Conservation (phyloP, 345 rosid genomes). For the Populus nigra region DNA sequence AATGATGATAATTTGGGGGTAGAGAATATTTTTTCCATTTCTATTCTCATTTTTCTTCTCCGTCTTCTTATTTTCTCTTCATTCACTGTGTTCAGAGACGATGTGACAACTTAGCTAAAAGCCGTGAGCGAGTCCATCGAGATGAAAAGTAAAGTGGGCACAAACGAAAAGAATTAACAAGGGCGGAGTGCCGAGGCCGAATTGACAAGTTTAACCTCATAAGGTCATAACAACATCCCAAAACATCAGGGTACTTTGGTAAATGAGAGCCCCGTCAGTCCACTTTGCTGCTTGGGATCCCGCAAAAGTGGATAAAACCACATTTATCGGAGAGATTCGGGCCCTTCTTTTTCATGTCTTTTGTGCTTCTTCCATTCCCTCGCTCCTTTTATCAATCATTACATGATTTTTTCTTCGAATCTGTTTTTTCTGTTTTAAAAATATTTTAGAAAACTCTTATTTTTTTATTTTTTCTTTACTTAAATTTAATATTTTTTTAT, state of each 20-base stretch:
- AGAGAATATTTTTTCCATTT: too few species aligned
- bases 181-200: neutral
- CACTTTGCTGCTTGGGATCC: slow-evolving; percentile 7
- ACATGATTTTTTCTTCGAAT: too few species aligned
- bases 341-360: slow-evolving; percentile 1
- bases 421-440: too few species aligned
- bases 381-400: too few species aligned
- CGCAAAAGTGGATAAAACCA: slow-evolving; percentile 18
- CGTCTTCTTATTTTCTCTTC: neutral
- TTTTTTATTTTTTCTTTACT: too few species aligned
- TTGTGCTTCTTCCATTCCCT: neutral
- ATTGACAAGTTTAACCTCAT: neutral
- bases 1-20: too few species aligned
- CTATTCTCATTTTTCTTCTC: neutral
- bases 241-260: slow-evolving; percentile 4
- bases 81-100: neutral
- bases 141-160: neutral
- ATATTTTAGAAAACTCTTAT: too few species aligned
- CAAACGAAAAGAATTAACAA: too few species aligned
- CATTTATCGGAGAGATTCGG: slow-evolving; percentile 33
- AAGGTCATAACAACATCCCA: slow-evolving; percentile 6
- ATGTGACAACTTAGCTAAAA: slow-evolving; percentile 3
- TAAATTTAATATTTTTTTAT: too few species aligned
- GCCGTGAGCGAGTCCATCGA: neutral
- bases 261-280: neutral